A percentile compares a stretch with the other conserved stretches of the same genome.
These are phyloP conservation scores for Penicillium ochrochloron DNA, from an alignment of 495 filamentous ascomycete species.

Conservation along the genomic window DNA sequence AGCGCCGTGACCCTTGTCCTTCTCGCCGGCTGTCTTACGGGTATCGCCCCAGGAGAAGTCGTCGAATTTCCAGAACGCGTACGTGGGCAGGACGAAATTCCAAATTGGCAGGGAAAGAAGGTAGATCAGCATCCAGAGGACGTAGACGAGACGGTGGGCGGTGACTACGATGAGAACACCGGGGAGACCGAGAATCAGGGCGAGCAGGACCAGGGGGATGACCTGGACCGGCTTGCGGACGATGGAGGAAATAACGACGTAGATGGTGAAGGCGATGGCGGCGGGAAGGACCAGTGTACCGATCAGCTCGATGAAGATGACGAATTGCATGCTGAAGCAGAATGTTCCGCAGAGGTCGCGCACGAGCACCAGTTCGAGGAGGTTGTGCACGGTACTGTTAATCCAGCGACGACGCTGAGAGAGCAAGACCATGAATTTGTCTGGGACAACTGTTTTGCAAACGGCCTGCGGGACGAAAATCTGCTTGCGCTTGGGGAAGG, in stretches of 20 bases:
- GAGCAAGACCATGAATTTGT: conserved; percentile 87
- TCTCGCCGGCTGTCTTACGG: conserved; percentile 90
- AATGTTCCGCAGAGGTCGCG: conserved; percentile 98
- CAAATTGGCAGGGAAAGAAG: conserved; percentile 91
- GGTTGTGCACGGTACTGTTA: conserved; percentile 98
- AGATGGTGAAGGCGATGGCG: conserved; percentile 95
- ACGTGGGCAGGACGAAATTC: conserved; percentile 95
- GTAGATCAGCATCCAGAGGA: conserved; percentile 97
- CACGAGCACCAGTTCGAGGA: conserved; percentile 96
- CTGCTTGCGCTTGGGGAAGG: conserved; percentile 98
- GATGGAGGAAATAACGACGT: conserved; percentile 90
- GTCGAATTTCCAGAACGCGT: conserved; percentile 99
- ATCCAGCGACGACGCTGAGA: conserved; percentile 98
- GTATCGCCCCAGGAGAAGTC: conserved; percentile 99
- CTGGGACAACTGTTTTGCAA: conserved; percentile 97
- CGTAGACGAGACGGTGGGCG: conserved; percentile 91
- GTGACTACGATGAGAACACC: conserved; percentile 93
- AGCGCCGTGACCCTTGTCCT: conserved; percentile 80
- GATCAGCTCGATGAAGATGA: conserved; percentile 93
- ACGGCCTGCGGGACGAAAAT: conserved; percentile 98
- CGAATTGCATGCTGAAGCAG: conserved; percentile 99
- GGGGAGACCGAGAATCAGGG: conserved; percentile 89
- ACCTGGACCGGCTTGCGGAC: conserved; percentile 80
- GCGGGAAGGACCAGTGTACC: conserved; percentile 94
- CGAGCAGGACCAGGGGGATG: conserved; percentile 90